phyloP scores from a whole-genome alignment of 345 rosid genomes.

The Stellera chamaejasme region DNA sequence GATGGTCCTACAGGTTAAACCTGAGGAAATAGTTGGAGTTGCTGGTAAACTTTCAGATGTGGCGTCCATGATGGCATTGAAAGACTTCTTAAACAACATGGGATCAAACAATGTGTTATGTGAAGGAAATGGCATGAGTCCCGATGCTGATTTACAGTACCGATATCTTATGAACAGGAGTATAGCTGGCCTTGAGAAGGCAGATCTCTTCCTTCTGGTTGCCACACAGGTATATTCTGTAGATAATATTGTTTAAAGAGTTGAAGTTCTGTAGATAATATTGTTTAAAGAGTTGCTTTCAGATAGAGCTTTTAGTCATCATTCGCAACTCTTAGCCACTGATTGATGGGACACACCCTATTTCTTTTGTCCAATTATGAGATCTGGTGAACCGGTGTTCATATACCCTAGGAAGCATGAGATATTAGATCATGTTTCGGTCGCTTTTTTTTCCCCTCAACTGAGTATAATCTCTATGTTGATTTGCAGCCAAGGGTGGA shows the following conservation, averaged over 20 bases:
- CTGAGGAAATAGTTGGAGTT: constrained; percentile 83
- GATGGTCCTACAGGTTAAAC: constrained; percentile 60
- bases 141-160: constrained; percentile 87
- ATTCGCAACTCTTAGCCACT: no score
- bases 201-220: constrained; percentile 86
- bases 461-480: constrained; percentile 11
- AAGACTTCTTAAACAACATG: constrained; percentile 85
- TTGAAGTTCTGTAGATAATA: no score
- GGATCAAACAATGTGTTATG: constrained; percentile 95
- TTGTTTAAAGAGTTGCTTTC: no score
- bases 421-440: no score
- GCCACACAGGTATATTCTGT: constrained; percentile 78
- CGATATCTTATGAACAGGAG: constrained; percentile 86
- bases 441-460: not conserved
- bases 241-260: no score
- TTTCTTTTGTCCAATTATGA: not conserved
- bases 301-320: no score
- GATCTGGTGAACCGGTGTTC: not conserved
- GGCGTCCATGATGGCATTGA: constrained; percentile 96
- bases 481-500: constrained; percentile 85
- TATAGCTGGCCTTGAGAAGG: constrained; percentile 90
- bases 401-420: not conserved
- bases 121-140: constrained; percentile 74
- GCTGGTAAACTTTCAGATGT: constrained; percentile 96
- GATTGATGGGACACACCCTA: not conserved